These are phyloP conservation scores for Mycena maculata DNA, from an alignment of 768 basidiomycete species.

Conservation along the genomic window DNA sequence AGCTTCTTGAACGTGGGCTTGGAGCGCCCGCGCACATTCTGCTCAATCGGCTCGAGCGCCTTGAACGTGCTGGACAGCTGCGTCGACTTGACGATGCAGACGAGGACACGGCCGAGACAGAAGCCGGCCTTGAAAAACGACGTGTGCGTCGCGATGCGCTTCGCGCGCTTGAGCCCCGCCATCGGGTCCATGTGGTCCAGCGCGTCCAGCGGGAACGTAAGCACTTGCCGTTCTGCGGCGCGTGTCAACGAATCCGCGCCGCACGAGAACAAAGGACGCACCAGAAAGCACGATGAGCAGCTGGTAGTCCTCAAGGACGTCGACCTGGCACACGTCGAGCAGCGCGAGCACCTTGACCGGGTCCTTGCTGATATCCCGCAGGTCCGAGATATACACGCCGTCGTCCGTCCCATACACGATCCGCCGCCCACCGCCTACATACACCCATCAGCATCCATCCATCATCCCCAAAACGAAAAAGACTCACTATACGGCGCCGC, in stretches of 20 bases:
- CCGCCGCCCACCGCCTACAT: constrained; percentile 78
- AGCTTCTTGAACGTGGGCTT: constrained; percentile 96
- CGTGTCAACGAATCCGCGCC: constrained; percentile 4
- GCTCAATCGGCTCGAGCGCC: constrained; percentile 95
- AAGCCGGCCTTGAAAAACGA: constrained; percentile 98
- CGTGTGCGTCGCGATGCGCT: constrained; percentile 94
- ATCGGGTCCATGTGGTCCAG: constrained; percentile 91
- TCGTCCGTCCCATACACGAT: constrained; percentile 98
- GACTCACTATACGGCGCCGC: constrained; percentile 88
- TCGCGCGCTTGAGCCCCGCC: constrained; percentile 92
- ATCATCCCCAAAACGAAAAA: constrained; percentile 21
- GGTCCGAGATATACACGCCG: constrained; percentile 94
- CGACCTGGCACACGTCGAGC: constrained; percentile 92
- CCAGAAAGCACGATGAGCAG: constrained; percentile 99
- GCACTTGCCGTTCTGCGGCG: constrained; percentile 86
- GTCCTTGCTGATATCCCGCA: constrained; percentile 79
- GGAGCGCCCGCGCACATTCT: constrained; percentile 77
- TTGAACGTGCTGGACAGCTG: constrained; percentile 98
- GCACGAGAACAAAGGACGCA: constrained; percentile 44
- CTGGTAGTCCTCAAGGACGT: constrained; percentile 96
- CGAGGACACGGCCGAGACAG: constrained; percentile 90
- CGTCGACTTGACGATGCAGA: constrained; percentile 97
- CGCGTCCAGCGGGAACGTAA: constrained; percentile 95
- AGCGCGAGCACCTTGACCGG: constrained; percentile 92
- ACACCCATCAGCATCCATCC: constrained; percentile 4